These are phyloP conservation scores for Gaeumannomyces tritici DNA, from an alignment of 2,329 filamentous ascomycete genomes.

Conservation along the genomic window DNA sequence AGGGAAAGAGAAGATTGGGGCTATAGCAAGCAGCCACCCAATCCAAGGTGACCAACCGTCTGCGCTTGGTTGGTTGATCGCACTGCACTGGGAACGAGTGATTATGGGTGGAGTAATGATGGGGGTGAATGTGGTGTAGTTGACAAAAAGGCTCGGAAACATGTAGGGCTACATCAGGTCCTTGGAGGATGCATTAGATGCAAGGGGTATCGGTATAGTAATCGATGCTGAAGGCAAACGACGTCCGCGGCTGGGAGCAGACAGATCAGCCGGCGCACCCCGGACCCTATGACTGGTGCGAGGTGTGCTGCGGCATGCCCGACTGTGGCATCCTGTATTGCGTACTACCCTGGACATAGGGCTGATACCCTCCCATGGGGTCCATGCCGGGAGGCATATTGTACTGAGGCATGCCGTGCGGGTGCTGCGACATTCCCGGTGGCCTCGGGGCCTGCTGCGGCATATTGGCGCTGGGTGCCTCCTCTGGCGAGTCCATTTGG, in stretches of 20 bases:
- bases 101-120: neutral
- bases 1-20: neutral
- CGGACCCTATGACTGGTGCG: slow-evolving; percentile 59
- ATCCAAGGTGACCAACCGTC: too few species aligned
- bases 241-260: slow-evolving; percentile 10
- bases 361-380: slow-evolving; percentile 72
- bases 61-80: too few species aligned
- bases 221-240: slow-evolving; percentile 15
- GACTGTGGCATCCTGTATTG: slow-evolving; percentile 72
- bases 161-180: neutral
- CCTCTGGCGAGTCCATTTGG: slow-evolving; percentile 84
- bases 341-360: slow-evolving; percentile 65
- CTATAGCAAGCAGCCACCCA: neutral
- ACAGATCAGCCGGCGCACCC: slow-evolving; percentile 9
- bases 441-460: slow-evolving; percentile 54
- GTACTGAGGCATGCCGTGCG: slow-evolving; percentile 50
- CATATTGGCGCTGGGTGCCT: slow-evolving; percentile 67
- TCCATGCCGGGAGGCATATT: slow-evolving; percentile 60
- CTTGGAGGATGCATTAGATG: slow-evolving; percentile 41
- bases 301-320: slow-evolving; percentile 73
- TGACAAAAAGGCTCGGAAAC: neutral
- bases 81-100: neutral
- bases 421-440: slow-evolving; percentile 46
- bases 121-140: neutral
- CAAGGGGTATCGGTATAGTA: slow-evolving; percentile 37